Conservation (phyloP, 169 alveolate species). For the Cardiosporidium cionae region DNA sequence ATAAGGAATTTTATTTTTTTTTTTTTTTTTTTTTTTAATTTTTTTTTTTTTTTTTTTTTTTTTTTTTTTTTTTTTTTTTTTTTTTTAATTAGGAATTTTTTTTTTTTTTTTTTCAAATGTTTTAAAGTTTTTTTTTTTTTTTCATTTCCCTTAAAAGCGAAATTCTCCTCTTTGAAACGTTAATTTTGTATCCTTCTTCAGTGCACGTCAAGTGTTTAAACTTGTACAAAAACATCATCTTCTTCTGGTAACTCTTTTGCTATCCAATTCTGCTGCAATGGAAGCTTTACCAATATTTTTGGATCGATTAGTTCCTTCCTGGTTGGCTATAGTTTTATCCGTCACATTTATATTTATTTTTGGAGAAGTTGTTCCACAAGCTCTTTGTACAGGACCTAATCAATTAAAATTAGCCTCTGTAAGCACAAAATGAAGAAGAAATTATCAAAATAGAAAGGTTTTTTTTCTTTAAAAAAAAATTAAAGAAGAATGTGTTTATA, state of each 20-base stretch:
- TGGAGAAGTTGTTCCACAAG: conserved; percentile 90
- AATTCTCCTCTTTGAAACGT: neutral
- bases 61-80: too few relatives aligned
- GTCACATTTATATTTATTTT: conserved; percentile 41
- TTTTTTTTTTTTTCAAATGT: neutral
- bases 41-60: too few relatives aligned
- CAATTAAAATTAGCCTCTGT: conserved; percentile 76
- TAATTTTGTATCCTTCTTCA: neutral
- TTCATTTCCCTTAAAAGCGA: too few relatives aligned
- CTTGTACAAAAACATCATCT: conserved; percentile 7
- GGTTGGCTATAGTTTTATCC: conserved; percentile 17
- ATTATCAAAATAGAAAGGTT: too few relatives aligned
- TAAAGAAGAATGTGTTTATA: too few relatives aligned
- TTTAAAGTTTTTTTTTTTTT: neutral
- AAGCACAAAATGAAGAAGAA: neutral
- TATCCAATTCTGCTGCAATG: conserved; percentile 78
- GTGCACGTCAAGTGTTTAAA: neutral
- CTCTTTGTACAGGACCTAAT: conserved; percentile 83
- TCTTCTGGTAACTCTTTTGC: conserved; percentile 66
- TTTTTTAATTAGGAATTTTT: too few relatives aligned
- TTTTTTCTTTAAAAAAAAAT: too few relatives aligned
- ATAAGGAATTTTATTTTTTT: too few relatives aligned
- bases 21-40: too few relatives aligned
- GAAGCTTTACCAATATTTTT: conserved; percentile 86
- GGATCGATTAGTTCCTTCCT: conserved; percentile 68